Conservation (phyloP, 345 rosid genomes). For the Gossypium thurberi region DNA sequence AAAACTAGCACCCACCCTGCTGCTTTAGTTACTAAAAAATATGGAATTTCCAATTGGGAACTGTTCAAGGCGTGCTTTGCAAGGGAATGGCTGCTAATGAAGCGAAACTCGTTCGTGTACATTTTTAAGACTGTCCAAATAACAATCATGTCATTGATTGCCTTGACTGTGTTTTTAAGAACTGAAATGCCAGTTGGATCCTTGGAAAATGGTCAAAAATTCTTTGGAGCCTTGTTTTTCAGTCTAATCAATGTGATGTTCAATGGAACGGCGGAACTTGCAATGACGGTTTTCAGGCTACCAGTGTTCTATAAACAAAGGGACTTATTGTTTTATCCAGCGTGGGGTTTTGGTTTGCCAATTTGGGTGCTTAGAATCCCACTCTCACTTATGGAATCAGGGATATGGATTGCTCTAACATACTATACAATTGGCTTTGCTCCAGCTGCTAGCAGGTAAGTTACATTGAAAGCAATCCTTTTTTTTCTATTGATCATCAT, state of each 20-base stretch:
- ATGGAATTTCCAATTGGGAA: conserved; percentile 5
- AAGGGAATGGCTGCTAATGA: conserved; percentile 5
- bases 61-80: conserved; percentile 8
- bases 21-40: conserved; percentile 1
- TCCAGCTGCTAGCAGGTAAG: conserved; percentile 1
- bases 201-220: conserved; percentile 3
- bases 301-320: conserved; percentile 9
- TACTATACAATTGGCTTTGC: conserved; percentile 9
- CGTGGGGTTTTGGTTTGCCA: conserved; percentile 6
- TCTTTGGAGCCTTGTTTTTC: conserved; percentile 7
- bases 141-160: conserved; percentile 5
- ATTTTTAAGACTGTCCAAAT: conserved; percentile 3
- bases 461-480: neutral
- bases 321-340: neutral
- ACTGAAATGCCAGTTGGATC: neutral
- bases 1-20: conserved; percentile 1
- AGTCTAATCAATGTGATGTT: conserved; percentile 8
- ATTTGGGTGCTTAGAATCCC: conserved; percentile 11
- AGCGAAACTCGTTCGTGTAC: conserved; percentile 2
- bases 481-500: neutral
- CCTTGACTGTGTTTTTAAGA: neutral
- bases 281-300: conserved; percentile 7
- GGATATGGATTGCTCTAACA: conserved; percentile 7
- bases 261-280: conserved; percentile 8
- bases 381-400: conserved; percentile 1